These are phyloP conservation scores for Vitis amurensis DNA, from an alignment of 164 flowering plant species.

Conservation along the genomic window DNA sequence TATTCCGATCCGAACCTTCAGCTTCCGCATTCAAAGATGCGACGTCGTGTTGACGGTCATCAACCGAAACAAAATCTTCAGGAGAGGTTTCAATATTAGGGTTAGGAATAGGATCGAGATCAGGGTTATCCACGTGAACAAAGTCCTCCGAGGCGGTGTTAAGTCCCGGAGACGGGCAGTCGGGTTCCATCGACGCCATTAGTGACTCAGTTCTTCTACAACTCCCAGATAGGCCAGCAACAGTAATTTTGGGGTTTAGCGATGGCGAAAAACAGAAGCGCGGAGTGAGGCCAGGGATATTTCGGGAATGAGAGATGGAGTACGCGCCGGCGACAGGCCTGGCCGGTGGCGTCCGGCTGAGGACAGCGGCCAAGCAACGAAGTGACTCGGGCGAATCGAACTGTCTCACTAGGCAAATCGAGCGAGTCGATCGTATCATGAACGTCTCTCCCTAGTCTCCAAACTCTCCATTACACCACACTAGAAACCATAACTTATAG, in stretches of 20 bases:
- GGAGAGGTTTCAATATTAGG: conserved; percentile 12
- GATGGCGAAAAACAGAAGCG: background rate
- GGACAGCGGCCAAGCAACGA: conserved; percentile 1
- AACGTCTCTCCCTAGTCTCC: background rate
- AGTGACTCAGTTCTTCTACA: too few species aligned
- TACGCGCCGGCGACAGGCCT: background rate
- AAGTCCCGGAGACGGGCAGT: background rate
- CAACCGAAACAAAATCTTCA: conserved; percentile 18
- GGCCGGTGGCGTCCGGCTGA: conserved; percentile 5
- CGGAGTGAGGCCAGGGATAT: background rate
- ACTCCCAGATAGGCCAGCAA: too few species aligned
- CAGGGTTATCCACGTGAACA: conserved; percentile 32
- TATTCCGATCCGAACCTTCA: conserved; percentile 14
- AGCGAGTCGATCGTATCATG: conserved; percentile 28
- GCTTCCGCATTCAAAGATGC: conserved; percentile 3
- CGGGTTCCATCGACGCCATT: conserved; percentile 19
- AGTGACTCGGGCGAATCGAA: conserved; percentile 21
- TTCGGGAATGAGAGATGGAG: conserved; percentile 6
- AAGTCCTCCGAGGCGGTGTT: conserved; percentile 28
- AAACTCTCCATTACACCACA: too few species aligned
- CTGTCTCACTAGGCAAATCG: background rate
- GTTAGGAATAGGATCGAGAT: background rate
- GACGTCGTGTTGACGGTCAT: background rate
- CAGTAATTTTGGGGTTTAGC: background rate
- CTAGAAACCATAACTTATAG: too few species aligned